phyloP scores from a whole-genome alignment of 1,284 basidiomycete genomes.

The Ceratobasidium sp. region DNA sequence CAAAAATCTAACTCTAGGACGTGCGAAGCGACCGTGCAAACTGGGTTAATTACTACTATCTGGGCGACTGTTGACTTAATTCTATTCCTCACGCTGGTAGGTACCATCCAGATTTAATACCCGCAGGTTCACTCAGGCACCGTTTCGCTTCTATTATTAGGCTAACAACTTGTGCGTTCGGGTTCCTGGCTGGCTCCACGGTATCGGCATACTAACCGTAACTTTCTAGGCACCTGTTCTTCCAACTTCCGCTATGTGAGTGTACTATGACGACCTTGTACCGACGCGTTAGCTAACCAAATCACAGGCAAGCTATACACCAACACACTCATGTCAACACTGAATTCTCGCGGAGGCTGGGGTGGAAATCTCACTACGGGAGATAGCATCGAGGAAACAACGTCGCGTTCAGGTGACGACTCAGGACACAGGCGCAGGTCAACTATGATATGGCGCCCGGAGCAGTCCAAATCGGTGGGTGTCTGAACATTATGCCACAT shows the following conservation, averaged over 20 bases:
- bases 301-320: constrained; percentile 40
- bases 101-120: constrained; percentile 34
- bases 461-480: constrained; percentile 26
- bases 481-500: background rate
- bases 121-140: background rate
- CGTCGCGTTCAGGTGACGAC: constrained; percentile 10
- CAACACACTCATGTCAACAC: constrained; percentile 40
- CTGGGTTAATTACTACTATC: constrained; percentile 58
- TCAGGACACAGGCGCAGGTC: constrained; percentile 5
- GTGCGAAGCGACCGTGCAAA: constrained; percentile 60
- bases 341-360: constrained; percentile 37
- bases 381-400: background rate
- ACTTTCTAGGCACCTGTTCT: constrained; percentile 26
- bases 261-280: background rate
- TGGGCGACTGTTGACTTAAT: constrained; percentile 58
- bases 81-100: constrained; percentile 59
- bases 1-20: constrained; percentile 4
- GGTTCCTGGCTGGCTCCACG: background rate
- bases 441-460: constrained; percentile 19
- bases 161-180: constrained; percentile 34
- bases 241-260: constrained; percentile 39
- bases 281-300: background rate
- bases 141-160: background rate
- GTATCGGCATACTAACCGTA: background rate
- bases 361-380: constrained; percentile 13